Base-by-base conservation (phyloP, 495 filamentous ascomycete species). In the Penicillium ochrochloron region DNA sequence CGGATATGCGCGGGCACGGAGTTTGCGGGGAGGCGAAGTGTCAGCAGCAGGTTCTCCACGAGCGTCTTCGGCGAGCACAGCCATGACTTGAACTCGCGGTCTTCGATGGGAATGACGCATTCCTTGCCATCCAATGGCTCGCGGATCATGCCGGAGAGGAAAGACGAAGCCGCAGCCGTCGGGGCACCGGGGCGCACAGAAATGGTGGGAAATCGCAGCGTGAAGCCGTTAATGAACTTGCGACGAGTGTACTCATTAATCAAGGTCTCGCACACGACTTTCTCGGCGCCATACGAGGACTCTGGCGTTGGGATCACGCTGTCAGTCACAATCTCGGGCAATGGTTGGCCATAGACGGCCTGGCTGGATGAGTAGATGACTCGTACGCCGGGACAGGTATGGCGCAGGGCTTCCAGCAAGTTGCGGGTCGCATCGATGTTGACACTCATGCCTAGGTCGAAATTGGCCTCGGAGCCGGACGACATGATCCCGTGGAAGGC, bases 401-500 rank as follows among this genome's bases (percentile, higher is more conserved):
- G 72, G 39, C 85, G 80, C 1, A 92, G 79, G 4, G 77, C 76
- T 19, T 90, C 84, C 44, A 92, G 78, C 15, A 93, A 66, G 27
- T 75, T 75, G n/a, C 85, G 83, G 12, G 89, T 88, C 19, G 86
- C 86, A 67, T 92, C 83, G 34, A 93, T 78, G 76, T 93, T 93
- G 39, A 91, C 89, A 42, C 72, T 74, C 73, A 91, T 84, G 25
- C 89, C 89, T 9, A 90, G 81, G 33, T 91, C 88, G 71, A 89
- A 88, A 75, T 93, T 82, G 59, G 85, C 85, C 75, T 93, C 90
- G 34, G 85, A 84, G 31, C 88, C 89, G 15, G 86, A 85, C 7
- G 88, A 90, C 90, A 93, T 92, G 78, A 93, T 91, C 55, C 90
- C 90, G 80, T 93, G 90, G 80, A 93, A 88, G 68, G 90, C 77